Evolutionary conservation across 148 eudicot genomes (phyloP).

Genomic region (Vaccinium vitisidaea): DNA sequence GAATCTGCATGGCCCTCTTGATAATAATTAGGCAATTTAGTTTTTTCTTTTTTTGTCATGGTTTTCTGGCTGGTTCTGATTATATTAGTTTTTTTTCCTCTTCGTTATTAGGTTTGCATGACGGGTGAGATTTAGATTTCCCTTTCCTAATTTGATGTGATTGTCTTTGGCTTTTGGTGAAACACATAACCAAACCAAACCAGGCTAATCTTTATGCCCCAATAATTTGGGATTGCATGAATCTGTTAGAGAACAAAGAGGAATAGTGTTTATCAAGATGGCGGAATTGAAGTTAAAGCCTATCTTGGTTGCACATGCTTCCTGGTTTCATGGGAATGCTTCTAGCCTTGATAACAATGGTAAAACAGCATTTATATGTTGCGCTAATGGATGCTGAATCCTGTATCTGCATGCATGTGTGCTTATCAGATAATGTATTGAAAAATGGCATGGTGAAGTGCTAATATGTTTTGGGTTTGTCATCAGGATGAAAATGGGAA

Average conservation of each 20-base stretch:
- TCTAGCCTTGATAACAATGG: neutral
- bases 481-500: constrained; percentile 84
- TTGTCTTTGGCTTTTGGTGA: neutral
- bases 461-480: neutral
- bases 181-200: neutral
- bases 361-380: neutral
- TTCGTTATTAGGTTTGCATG: neutral
- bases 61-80: neutral
- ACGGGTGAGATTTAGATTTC: neutral
- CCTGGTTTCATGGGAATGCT: constrained; percentile 10
- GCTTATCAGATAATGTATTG: neutral
- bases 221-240: neutral
- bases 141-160: neutral
- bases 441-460: neutral
- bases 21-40: neutral
- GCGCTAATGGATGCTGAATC: neutral
- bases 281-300: neutral
- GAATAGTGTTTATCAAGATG: neutral
- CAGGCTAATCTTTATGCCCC: neutral
- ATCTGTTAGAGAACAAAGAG: neutral
- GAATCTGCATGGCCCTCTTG: neutral
- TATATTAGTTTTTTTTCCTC: neutral
- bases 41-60: neutral
- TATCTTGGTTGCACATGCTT: neutral
- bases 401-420: neutral